phyloP scores from a whole-genome alignment of 805 yeast genomes.

The Wickerhamomyces kurtzmanii region DNA sequence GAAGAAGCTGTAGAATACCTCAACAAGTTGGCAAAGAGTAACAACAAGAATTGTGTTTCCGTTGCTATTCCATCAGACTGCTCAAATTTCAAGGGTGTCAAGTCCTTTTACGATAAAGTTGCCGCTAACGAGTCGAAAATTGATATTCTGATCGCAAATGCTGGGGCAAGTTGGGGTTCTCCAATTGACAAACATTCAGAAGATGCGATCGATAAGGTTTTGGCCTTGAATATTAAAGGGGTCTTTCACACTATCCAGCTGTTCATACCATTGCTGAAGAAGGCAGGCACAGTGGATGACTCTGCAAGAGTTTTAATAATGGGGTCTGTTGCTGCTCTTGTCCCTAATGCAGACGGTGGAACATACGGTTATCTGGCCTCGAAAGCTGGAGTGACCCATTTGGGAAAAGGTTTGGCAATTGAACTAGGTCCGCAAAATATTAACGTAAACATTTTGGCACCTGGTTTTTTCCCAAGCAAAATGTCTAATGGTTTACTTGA shows the following conservation, averaged over 20 bases:
- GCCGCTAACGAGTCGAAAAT: conserved; percentile 29
- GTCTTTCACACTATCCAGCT: conserved; percentile 59
- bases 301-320: conserved; percentile 59
- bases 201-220: conserved; percentile 49
- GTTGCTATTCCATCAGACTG: conserved; percentile 48
- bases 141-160: conserved; percentile 64
- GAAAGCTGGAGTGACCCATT: conserved; percentile 65
- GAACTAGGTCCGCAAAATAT: conserved; percentile 60
- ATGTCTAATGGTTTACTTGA: conserved; percentile 61
- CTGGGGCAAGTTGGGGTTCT: conserved; percentile 77
- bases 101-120: conserved; percentile 26
- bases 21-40: conserved; percentile 17
- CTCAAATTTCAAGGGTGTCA: conserved; percentile 37
- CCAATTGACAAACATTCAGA: conserved; percentile 52
- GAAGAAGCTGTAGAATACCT: conserved; percentile 38
- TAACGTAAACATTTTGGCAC: conserved; percentile 63
- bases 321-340: conserved; percentile 55
- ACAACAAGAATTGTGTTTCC: conserved; percentile 20
- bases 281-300: conserved; percentile 40
- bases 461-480: conserved; percentile 70
- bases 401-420: conserved; percentile 52
- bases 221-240: conserved; percentile 55
- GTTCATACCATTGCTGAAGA: conserved; percentile 46
- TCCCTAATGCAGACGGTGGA: conserved; percentile 23
- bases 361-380: conserved; percentile 67